Evolutionary conservation across 2,329 filamentous ascomycete genomes (phyloP).

Genomic region (Tolypocladium paradoxum): DNA sequence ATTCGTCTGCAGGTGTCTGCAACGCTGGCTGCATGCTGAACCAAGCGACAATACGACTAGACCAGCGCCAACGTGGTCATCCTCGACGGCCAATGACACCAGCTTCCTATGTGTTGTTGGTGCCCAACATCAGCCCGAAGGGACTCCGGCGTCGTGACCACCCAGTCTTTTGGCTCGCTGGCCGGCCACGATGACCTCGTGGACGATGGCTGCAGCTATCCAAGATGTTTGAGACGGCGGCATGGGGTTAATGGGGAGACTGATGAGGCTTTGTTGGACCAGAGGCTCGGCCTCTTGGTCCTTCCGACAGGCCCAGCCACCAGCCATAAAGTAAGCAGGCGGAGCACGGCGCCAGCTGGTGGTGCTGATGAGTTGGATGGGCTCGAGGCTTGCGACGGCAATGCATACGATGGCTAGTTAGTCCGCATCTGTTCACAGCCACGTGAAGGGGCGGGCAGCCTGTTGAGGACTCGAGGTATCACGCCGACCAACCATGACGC

Average conservation of each 20-base stretch:
- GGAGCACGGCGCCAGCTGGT: no score
- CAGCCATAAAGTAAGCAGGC: neutral
- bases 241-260: neutral
- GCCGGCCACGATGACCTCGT: neutral
- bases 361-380: neutral
- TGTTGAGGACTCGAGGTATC: no score
- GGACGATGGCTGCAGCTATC: neutral
- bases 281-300: neutral
- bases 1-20: neutral
- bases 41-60: neutral
- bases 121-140: conserved; percentile 3
- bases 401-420: neutral
- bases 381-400: neutral
- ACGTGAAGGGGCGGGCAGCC: neutral
- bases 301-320: neutral
- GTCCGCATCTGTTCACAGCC: neutral
- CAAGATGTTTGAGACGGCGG: neutral
- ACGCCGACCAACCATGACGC: neutral
- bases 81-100: neutral
- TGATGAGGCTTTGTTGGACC: neutral
- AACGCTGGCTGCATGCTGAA: neutral
- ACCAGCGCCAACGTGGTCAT: neutral
- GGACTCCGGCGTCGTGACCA: neutral
- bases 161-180: neutral
- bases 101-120: neutral